phyloP scores from a whole-genome alignment of 2,329 filamentous ascomycete species.

The Scedosporium minutisporum region DNA sequence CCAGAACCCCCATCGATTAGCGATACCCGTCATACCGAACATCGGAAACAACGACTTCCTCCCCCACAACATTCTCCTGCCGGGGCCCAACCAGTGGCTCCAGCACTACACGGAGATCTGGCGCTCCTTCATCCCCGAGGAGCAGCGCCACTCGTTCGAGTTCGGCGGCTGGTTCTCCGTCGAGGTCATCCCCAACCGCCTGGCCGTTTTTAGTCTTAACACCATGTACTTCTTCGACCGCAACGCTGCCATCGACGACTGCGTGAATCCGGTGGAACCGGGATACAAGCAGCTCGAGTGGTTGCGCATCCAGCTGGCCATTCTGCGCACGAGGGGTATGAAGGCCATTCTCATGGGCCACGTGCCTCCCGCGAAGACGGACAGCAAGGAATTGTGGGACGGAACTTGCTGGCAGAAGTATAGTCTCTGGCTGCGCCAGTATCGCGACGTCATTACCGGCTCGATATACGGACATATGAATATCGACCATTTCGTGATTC shows the following conservation, averaged over 20 bases:
- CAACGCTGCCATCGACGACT: conserved; percentile 90
- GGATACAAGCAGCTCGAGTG: conserved; percentile 95
- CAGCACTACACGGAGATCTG: conserved; percentile 69
- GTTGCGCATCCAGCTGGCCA: conserved; percentile 79
- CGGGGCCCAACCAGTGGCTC: conserved; percentile 82
- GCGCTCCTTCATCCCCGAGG: conserved; percentile 81
- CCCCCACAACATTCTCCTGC: conserved; percentile 85
- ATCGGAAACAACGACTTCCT: conserved; percentile 97
- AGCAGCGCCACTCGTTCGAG: conserved; percentile 81
- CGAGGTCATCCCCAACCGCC: conserved; percentile 76
- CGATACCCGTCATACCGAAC: conserved; percentile 76
- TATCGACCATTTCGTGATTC: conserved; percentile 90
- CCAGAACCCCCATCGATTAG: conserved; percentile 40
- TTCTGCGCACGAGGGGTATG: conserved; percentile 73
- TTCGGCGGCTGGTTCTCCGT: conserved; percentile 91
- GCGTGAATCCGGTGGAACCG: conserved; percentile 66
- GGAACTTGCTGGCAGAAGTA: conserved; percentile 99
- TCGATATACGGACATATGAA: conserved; percentile 95
- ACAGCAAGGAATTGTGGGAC: conserved; percentile 82
- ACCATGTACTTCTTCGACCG: conserved; percentile 93
- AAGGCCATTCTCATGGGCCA: conserved; percentile 93
- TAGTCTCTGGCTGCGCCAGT: conserved; percentile 80
- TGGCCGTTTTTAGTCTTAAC: conserved; percentile 90
- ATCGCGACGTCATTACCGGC: conserved; percentile 76
- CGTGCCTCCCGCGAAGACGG: conserved; percentile 80